Conservation (phyloP, 257 asterid genomes). For the Gynochthodes officinalis region DNA sequence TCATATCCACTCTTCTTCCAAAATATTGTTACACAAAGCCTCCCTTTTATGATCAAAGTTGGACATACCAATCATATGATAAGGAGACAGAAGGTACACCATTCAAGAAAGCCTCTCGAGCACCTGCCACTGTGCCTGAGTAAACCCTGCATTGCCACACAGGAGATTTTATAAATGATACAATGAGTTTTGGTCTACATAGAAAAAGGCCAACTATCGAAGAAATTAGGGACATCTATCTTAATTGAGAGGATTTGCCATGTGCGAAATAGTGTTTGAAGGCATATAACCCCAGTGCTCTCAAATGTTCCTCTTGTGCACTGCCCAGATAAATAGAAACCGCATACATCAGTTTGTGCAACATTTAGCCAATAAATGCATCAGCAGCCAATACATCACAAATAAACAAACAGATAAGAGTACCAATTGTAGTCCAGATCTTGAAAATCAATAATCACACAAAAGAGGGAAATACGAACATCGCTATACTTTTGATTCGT, state of each 20-base stretch:
- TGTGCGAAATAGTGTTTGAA: too few relatives aligned
- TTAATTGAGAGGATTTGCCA: too few relatives aligned
- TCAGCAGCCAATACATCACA: too few relatives aligned
- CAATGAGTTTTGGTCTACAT: neutral
- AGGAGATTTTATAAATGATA: conserved; percentile 23
- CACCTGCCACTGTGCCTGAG: conserved; percentile 97
- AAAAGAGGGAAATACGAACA: neutral
- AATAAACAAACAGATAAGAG: too few relatives aligned
- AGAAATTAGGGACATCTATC: neutral
- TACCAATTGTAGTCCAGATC: too few relatives aligned
- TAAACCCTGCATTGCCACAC: conserved; percentile 55
- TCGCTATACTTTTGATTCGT: neutral
- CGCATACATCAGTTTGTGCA: too few relatives aligned
- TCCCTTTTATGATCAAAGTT: neutral
- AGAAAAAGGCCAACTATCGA: neutral
- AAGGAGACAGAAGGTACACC: conserved; percentile 72
- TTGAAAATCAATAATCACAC: too few relatives aligned
- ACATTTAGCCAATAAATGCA: too few relatives aligned
- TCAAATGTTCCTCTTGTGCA: too few relatives aligned
- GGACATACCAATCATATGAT: conserved; percentile 78
- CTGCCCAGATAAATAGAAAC: too few relatives aligned
- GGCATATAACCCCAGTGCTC: too few relatives aligned
- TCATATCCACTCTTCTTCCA: neutral
- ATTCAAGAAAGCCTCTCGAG: conserved; percentile 83
- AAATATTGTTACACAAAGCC: neutral